Evolutionary conservation across 225 moss, liverwort and hornwort species (phyloP), one percentile per base, ranked within the genome.

Genomic region (Physcomitrellopsis africana): DNA sequence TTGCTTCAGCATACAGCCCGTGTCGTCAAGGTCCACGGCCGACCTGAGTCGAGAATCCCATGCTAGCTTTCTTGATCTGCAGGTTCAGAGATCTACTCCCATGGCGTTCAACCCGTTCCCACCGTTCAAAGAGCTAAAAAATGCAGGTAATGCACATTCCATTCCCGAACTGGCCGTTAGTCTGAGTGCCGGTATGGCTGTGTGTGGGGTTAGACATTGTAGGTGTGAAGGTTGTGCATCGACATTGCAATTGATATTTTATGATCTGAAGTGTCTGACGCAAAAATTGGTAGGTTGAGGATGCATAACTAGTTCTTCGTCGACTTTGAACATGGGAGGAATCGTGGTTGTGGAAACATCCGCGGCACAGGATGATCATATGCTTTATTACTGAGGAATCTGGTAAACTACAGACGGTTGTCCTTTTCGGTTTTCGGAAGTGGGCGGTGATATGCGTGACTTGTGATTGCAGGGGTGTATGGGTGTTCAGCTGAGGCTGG

Each of bases 1-100:
- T 41, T 95, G 90, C 17, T 99, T 95, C 49, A 89, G 89, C 81
- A 88, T 89, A 26, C 89, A 92, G 48, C 84, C 84, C 15, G 80
- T 84, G 55, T 57, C 78, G 13, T 22, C 83, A 9, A 79, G 82
- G 32, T 84, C 68, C 16, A 66, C 79, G 0, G 79, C 64, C 37
- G 99, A 93, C 67, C 86, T 91, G 1, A 65, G 73, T n/a, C 83
- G 86, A 49, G 87, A 86, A 62, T 85, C 92, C 8, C 81, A 86
- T 58, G 81, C 90, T 58, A 93, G 86, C 47, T 70, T 93, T 42
- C 86, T 86, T 49, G 85, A 91, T 56, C 64, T 99, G 76, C 86
- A 88, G 59, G 77, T 69, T 60, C 58, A 59, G 46, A 84, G 77
- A 27, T 11, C 69, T 0, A 52, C 71, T 26, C 43, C 86, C 15